Percentiles rank a stretch among this genome's conserved stretches.
Evolutionary conservation across 495 filamentous ascomycete species (phyloP).

Genomic region (Daldinia vernicosa): DNA sequence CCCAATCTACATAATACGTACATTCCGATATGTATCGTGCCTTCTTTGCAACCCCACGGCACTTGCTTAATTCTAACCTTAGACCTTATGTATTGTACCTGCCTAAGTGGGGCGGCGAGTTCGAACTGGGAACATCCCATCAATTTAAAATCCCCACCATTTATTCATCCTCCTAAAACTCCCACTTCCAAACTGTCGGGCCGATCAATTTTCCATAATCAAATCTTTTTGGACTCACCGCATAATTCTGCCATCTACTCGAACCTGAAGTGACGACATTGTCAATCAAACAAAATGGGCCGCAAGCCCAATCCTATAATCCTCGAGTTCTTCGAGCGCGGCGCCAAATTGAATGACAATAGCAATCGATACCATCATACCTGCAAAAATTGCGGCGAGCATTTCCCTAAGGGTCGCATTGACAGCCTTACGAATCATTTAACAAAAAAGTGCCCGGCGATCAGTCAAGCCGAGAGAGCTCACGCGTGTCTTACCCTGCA

Average conservation of each 20-base stretch:
- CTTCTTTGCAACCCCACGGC: neutral
- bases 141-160: neutral
- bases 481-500: slow-evolving; percentile 65
- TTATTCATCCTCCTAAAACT: neutral
- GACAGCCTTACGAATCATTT: slow-evolving; percentile 81
- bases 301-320: slow-evolving; percentile 83
- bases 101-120: neutral
- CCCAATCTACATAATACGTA: too few species aligned
- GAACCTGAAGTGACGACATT: slow-evolving; percentile 23
- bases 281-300: slow-evolving; percentile 65
- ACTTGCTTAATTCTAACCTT: neutral
- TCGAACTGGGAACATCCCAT: neutral
- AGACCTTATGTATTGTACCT: slow-evolving; percentile 2
- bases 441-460: slow-evolving; percentile 81
- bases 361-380: slow-evolving; percentile 89
- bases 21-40: neutral
- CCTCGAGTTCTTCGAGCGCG: slow-evolving; percentile 83
- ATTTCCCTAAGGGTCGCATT: slow-evolving; percentile 84
- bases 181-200: neutral
- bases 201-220: slow-evolving; percentile 4
- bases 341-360: slow-evolving; percentile 80
- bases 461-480: slow-evolving; percentile 71
- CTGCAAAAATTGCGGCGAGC: slow-evolving; percentile 84
- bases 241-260: slow-evolving; percentile 44
- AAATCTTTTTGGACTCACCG: slow-evolving; percentile 39